Percentiles rank a stretch among this genome's conserved stretches.
phyloP scores from a whole-genome alignment of 2,329 filamentous ascomycete species.

The Pyrenochaeta sp. region DNA sequence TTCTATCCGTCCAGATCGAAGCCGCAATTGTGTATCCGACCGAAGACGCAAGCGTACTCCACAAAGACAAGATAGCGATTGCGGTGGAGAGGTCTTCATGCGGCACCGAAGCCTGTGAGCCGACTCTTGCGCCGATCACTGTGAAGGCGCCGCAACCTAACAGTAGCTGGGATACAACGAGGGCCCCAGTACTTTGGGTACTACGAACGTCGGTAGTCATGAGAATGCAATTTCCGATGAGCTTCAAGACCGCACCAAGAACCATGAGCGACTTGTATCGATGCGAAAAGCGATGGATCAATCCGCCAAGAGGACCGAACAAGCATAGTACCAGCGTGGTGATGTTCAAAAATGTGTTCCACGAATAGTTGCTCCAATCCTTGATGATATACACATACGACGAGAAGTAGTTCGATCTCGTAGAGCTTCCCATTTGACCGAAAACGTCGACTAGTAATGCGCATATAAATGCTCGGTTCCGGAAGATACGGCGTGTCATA shows the following conservation, averaged over 20 bases:
- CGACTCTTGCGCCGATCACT: constrained; percentile 54
- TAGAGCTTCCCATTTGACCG: constrained; percentile 21
- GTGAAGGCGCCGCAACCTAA: constrained; percentile 50
- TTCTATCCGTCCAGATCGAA: constrained; percentile 53
- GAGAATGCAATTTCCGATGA: constrained; percentile 51
- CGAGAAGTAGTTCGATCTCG: constrained; percentile 22
- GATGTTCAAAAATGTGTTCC: constrained; percentile 52
- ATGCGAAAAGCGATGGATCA: constrained; percentile 48
- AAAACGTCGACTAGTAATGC: constrained; percentile 18
- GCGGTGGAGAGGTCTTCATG: constrained; percentile 54
- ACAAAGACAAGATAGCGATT: constrained; percentile 52
- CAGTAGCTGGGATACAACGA: constrained; percentile 48
- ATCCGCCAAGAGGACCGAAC: constrained; percentile 43
- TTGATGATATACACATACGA: constrained; percentile 54
- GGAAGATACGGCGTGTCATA: constrained; percentile 27
- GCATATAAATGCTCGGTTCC: constrained; percentile 25
- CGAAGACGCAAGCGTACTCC: constrained; percentile 51
- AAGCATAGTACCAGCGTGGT: constrained; percentile 53
- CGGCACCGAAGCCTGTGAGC: constrained; percentile 53
- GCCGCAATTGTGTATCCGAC: constrained; percentile 51
- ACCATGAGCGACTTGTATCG: constrained; percentile 56
- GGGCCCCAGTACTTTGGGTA: constrained; percentile 45
- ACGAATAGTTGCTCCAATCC: constrained; percentile 53
- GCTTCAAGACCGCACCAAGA: constrained; percentile 47
- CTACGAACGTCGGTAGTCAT: constrained; percentile 39